A percentile compares a stretch with the other conserved stretches of the same genome.
Conservation (phyloP, 345 rosid genomes). For the Populus davidiana region DNA sequence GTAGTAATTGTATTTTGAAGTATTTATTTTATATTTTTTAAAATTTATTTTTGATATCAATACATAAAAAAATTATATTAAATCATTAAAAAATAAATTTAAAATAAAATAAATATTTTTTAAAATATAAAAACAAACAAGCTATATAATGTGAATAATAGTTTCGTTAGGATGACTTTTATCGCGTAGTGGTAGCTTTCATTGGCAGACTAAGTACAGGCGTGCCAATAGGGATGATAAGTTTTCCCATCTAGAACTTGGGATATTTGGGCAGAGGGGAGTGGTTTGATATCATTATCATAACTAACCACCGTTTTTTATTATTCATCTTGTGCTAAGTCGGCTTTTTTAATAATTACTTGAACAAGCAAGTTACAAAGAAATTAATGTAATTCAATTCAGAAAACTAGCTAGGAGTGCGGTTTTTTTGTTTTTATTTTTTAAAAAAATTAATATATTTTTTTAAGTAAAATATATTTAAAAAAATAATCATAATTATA, state of each 20-base stretch:
- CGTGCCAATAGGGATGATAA: background rate
- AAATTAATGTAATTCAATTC: too few species aligned
- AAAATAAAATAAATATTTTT: too few species aligned
- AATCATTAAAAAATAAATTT: too few species aligned
- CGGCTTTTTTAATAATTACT: background rate
- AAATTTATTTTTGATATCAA: too few species aligned
- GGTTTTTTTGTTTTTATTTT: too few species aligned
- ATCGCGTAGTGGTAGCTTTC: background rate
- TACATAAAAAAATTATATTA: too few species aligned
- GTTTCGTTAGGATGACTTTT: background rate
- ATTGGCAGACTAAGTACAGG: background rate
- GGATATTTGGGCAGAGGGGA: background rate
- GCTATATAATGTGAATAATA: background rate
- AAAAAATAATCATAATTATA: too few species aligned
- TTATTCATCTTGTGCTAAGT: background rate
- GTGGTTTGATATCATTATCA: conserved; percentile 9
- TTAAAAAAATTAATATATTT: too few species aligned
- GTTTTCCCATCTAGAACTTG: background rate
- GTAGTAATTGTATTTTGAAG: fast-evolving
- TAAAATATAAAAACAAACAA: too few species aligned
- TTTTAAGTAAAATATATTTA: too few species aligned
- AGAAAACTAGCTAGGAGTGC: too few species aligned
- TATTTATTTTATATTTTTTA: too few species aligned
- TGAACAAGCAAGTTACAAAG: background rate
- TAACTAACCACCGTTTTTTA: background rate